A percentile compares a stretch with the other conserved stretches of the same genome.
phyloP scores from a whole-genome alignment of 495 filamentous ascomycete genomes.

The Penicillium lagena region DNA sequence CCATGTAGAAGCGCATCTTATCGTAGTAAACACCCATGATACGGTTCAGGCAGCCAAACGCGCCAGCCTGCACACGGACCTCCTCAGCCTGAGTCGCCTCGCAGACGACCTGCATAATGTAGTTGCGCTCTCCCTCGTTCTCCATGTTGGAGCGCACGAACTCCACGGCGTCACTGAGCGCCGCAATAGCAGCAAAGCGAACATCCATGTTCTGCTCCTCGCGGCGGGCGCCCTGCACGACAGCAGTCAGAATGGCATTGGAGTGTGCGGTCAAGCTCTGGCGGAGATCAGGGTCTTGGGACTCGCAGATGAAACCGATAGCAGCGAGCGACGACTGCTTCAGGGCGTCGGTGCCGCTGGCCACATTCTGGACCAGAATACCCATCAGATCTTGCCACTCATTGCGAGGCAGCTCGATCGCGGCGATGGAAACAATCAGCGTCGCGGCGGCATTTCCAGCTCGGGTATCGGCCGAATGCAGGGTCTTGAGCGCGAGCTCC shows the following conservation, averaged over 20 bases:
- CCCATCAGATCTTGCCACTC: slow-evolving; percentile 96
- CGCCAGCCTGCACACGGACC: slow-evolving; percentile 83
- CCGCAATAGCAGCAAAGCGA: slow-evolving; percentile 83
- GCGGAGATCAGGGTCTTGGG: slow-evolving; percentile 79
- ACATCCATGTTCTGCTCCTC: slow-evolving; percentile 90
- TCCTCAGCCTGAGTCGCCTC: slow-evolving; percentile 93
- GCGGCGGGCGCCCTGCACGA: slow-evolving; percentile 94
- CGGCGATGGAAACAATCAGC: slow-evolving; percentile 89
- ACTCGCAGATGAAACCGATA: slow-evolving; percentile 97
- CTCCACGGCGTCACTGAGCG: slow-evolving; percentile 93
- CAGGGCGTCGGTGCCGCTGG: slow-evolving; percentile 71
- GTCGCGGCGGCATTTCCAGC: slow-evolving; percentile 87
- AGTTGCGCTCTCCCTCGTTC: slow-evolving; percentile 97
- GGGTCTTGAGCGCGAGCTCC: slow-evolving; percentile 76
- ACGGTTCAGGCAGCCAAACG: slow-evolving; percentile 93
- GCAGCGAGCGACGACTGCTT: slow-evolving; percentile 92
- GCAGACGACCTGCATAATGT: slow-evolving; percentile 99
- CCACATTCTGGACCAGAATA: slow-evolving; percentile 83
- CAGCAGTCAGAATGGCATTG: slow-evolving; percentile 95
- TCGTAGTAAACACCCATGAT: slow-evolving; percentile 99
- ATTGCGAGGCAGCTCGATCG: slow-evolving; percentile 86
- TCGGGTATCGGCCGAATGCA: slow-evolving; percentile 66
- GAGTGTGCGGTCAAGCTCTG: slow-evolving; percentile 77
- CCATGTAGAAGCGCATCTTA: slow-evolving; percentile 99
- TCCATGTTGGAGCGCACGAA: slow-evolving; percentile 98